phyloP scores from a whole-genome alignment of 148 eudicot species.

The Bassia scoparia region DNA sequence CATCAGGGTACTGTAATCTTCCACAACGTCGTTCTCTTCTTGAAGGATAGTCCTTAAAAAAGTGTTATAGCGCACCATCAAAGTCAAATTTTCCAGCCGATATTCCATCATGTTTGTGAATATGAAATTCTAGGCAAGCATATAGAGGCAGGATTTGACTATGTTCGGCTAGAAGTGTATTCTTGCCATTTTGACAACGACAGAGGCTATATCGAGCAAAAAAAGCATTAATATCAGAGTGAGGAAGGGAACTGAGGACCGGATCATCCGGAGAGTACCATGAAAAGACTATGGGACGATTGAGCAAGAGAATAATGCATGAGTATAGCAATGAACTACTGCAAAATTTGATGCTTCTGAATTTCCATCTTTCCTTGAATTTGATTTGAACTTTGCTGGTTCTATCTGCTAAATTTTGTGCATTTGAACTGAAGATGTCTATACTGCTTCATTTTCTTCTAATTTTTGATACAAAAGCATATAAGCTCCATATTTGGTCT shows the following conservation, averaged over 20 bases:
- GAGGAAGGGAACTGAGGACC: conserved; percentile 99
- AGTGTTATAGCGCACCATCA: background rate
- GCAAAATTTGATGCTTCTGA: too few relatives aligned
- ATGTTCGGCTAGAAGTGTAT: background rate
- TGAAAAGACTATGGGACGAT: conserved; percentile 97
- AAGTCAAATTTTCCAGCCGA: background rate
- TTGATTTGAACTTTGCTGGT: too few relatives aligned
- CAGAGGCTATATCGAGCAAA: conserved; percentile 94
- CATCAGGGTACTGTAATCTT: background rate
- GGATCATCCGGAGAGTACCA: conserved; percentile 99
- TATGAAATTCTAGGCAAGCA: too few relatives aligned
- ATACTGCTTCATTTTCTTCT: too few relatives aligned
- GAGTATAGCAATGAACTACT: too few relatives aligned
- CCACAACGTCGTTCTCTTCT: background rate
- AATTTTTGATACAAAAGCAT: too few relatives aligned
- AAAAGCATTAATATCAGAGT: conserved; percentile 91
- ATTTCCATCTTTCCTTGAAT: too few relatives aligned
- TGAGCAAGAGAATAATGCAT: too few relatives aligned
- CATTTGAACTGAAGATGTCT: too few relatives aligned
- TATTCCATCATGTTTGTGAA: too few relatives aligned
- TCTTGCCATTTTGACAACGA: conserved; percentile 56
- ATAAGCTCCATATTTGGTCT: too few relatives aligned
- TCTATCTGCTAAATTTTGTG: too few relatives aligned
- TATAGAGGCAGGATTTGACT: background rate
- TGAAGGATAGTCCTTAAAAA: background rate